phyloP scores from a whole-genome alignment of 2,329 filamentous ascomycete genomes.

The Alternaria viburni region DNA sequence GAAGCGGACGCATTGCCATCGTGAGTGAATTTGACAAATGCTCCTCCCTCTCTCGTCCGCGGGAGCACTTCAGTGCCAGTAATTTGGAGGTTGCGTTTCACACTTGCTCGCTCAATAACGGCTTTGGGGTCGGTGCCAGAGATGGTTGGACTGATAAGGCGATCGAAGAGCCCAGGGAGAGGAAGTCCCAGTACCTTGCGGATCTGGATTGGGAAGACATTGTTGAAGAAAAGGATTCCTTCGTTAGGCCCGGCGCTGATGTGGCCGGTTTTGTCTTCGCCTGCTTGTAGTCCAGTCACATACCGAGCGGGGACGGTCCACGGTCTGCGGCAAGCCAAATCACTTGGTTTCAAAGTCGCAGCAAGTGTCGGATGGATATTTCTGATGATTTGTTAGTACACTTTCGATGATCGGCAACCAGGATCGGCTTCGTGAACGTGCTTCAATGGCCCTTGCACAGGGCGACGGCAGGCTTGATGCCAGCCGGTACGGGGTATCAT shows the following conservation, averaged over 20 bases:
- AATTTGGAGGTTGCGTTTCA: conserved; percentile 65
- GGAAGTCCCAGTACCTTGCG: conserved; percentile 66
- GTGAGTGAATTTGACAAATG: conserved; percentile 84
- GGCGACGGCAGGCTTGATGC: conserved; percentile 25
- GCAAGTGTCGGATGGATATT: conserved; percentile 8
- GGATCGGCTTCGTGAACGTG: conserved; percentile 22
- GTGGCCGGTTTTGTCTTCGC: conserved; percentile 76
- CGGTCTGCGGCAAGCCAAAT: not conserved
- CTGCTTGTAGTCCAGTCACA: conserved; percentile 51
- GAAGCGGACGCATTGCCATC: conserved; percentile 54
- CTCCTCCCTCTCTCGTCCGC: conserved; percentile 87
- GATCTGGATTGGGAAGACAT: conserved; percentile 83
- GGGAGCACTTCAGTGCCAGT: conserved; percentile 83
- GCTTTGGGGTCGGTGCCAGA: conserved; percentile 63
- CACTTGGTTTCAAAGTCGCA: conserved; percentile 2
- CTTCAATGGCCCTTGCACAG: conserved; percentile 31
- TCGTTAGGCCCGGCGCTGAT: conserved; percentile 79
- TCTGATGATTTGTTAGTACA: conserved; percentile 29
- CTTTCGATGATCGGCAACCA: conserved; percentile 28
- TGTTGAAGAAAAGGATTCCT: conserved; percentile 88
- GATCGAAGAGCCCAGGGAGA: conserved; percentile 58
- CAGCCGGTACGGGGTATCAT: conserved; percentile 28
- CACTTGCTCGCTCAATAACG: conserved; percentile 64
- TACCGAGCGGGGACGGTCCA: conserved; percentile 25
- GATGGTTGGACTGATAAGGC: conserved; percentile 58